These are phyloP conservation scores for Psidium friedrichsthalianum DNA, from an alignment of 345 rosid species.

Conservation along the genomic window DNA sequence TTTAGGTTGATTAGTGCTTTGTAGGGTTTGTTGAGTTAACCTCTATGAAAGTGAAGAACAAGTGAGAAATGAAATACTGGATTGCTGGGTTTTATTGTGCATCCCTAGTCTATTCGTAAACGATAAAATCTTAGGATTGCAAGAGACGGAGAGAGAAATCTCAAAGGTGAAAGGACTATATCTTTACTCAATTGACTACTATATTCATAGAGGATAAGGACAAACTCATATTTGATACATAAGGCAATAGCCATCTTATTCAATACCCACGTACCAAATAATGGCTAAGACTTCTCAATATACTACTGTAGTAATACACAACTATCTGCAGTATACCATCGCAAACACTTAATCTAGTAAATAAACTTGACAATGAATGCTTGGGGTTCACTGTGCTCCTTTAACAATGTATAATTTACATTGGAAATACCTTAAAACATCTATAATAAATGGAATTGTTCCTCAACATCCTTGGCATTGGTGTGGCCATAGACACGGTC, in stretches of 20 bases:
- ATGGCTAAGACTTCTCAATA: not conserved
- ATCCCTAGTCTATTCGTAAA: not conserved
- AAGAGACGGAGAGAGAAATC: not conserved
- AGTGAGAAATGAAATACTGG: not conserved
- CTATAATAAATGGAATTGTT: not conserved
- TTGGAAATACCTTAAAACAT: not conserved
- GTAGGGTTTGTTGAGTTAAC: not conserved
- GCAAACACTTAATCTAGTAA: not conserved
- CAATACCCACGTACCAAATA: not conserved
- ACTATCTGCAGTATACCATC: not conserved
- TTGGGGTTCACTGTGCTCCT: not conserved
- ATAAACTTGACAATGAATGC: not conserved
- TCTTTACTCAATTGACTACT: not conserved
- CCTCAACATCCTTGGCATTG: not conserved
- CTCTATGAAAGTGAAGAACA: not conserved
- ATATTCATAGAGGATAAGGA: not conserved
- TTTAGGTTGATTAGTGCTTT: not conserved
- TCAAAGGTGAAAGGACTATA: not conserved
- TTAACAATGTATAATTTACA: not conserved
- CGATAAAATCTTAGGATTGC: not conserved
- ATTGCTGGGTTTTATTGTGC: not conserved
- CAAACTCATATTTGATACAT: not conserved
- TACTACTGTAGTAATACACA: not conserved
- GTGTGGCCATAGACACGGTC: not conserved
- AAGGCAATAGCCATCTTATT: not conserved